A percentile compares a stretch with the other conserved stretches of the same genome.
phyloP scores from a whole-genome alignment of 306 rosid species.

The Delonix regia region DNA sequence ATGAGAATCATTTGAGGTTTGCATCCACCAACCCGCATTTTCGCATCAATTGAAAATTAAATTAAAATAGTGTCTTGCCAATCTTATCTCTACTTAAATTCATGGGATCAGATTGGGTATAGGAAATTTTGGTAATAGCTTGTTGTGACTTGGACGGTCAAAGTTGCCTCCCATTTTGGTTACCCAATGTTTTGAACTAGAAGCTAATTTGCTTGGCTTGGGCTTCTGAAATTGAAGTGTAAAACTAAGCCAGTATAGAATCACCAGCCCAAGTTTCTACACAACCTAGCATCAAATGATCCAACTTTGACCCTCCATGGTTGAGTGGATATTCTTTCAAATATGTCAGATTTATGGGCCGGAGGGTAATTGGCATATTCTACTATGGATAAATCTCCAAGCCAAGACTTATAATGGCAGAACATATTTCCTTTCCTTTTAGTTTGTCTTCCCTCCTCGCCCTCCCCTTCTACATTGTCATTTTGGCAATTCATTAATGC shows the following conservation, averaged over 20 bases:
- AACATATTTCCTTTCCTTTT: slow-evolving; percentile 6
- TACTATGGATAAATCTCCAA: not conserved
- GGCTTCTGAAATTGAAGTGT: slow-evolving; percentile 27
- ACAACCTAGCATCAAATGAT: slow-evolving; percentile 16
- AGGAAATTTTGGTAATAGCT: slow-evolving; percentile 9
- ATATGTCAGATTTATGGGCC: slow-evolving; percentile 18
- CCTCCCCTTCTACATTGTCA: slow-evolving; percentile 9
- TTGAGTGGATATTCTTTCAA: slow-evolving; percentile 12
- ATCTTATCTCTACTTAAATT: slow-evolving; percentile 1
- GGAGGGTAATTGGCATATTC: slow-evolving; percentile 22
- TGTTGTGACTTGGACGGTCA: slow-evolving; percentile 20
- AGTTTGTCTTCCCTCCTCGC: not conserved
- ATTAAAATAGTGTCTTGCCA: not conserved
- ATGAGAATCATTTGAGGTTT: slow-evolving; percentile 58
- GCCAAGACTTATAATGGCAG: not conserved
- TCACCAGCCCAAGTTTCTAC: slow-evolving; percentile 19
- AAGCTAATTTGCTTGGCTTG: slow-evolving; percentile 18
- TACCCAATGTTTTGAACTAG: slow-evolving; percentile 10
- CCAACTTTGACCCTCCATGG: slow-evolving; percentile 24
- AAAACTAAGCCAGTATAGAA: slow-evolving; percentile 16
- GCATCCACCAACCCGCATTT: slow-evolving; percentile 35
- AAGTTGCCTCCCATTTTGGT: slow-evolving; percentile 17
- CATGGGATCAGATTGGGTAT: slow-evolving; percentile 24
- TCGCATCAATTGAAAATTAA: slow-evolving; percentile 12
- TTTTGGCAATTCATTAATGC: slow-evolving; percentile 44